Conservation (phyloP, 2,329 filamentous ascomycete species). For the Colletotrichum gloeosporioides region DNA sequence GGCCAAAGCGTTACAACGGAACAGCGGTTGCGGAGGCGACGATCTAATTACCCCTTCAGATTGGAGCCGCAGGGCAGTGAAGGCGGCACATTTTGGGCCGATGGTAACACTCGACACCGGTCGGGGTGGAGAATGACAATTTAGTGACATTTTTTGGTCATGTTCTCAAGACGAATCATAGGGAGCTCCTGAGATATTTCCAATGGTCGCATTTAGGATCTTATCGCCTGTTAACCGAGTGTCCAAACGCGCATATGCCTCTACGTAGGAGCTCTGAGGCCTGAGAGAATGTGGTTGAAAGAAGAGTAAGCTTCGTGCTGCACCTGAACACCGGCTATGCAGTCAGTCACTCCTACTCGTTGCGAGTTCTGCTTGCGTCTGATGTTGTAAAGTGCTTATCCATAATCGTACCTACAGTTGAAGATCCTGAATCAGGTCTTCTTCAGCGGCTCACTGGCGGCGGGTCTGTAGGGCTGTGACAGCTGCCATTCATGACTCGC, state of each 20-base stretch:
- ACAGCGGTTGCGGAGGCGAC: neutral
- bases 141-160: neutral
- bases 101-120: neutral
- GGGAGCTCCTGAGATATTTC: neutral
- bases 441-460: neutral
- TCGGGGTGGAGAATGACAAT: neutral
- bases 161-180: neutral
- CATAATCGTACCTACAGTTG: neutral
- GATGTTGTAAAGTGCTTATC: neutral
- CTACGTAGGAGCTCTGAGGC: neutral
- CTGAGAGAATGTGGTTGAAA: neutral
- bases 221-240: neutral
- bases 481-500: constrained; percentile 1
- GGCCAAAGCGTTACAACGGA: neutral
- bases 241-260: neutral
- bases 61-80: neutral
- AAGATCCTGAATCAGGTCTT: neutral
- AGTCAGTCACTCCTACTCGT: neutral
- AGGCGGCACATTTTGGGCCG: neutral
- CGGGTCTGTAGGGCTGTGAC: constrained; percentile 6
- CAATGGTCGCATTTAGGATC: neutral
- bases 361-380: neutral
- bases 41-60: neutral
- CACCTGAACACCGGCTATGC: neutral
- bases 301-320: neutral